Evolutionary conservation across 2,329 filamentous ascomycete species (phyloP).

Genomic region (Fusarium mundagurra): DNA sequence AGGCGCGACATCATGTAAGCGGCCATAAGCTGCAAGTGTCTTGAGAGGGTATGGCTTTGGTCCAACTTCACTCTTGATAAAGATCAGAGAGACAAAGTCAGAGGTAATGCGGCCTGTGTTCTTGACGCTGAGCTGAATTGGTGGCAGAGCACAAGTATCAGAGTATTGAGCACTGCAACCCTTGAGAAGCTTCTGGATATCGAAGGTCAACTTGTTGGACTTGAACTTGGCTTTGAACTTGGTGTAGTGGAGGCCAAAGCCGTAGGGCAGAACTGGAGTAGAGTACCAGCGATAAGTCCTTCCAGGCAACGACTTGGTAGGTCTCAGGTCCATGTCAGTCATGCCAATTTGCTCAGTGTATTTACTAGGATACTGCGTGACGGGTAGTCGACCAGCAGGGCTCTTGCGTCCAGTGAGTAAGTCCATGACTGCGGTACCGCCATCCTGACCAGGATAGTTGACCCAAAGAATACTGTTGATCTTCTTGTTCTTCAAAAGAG

Average conservation of each 20-base stretch:
- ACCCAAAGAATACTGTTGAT: constrained; percentile 19
- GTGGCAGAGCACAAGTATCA: not conserved
- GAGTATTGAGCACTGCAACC: not conserved
- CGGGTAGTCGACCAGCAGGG: not conserved
- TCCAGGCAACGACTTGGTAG: not conserved
- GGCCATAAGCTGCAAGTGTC: not conserved
- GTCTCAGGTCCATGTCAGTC: not conserved
- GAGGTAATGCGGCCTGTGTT: not conserved
- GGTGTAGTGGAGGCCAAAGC: constrained; percentile 4
- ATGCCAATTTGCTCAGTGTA: not conserved
- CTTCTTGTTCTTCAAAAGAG: not conserved
- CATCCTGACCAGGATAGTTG: constrained; percentile 10
- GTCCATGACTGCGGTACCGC: not conserved
- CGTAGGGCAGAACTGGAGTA: not conserved
- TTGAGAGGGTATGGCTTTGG: constrained; percentile 3
- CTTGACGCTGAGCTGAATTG: not conserved
- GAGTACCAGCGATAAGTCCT: constrained; percentile 9
- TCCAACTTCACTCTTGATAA: constrained; percentile 2
- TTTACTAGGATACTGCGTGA: not conserved
- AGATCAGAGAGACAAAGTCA: not conserved
- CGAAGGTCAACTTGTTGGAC: not conserved
- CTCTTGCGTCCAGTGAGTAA: not conserved
- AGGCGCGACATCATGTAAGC: not conserved
- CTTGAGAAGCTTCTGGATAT: not conserved
- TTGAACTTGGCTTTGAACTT: constrained; percentile 6